Percentiles rank a stretch among this genome's conserved stretches.
These are phyloP conservation scores for Gyromitra esculenta DNA, from an alignment of 2,329 filamentous ascomycete genomes.

Conservation along the genomic window DNA sequence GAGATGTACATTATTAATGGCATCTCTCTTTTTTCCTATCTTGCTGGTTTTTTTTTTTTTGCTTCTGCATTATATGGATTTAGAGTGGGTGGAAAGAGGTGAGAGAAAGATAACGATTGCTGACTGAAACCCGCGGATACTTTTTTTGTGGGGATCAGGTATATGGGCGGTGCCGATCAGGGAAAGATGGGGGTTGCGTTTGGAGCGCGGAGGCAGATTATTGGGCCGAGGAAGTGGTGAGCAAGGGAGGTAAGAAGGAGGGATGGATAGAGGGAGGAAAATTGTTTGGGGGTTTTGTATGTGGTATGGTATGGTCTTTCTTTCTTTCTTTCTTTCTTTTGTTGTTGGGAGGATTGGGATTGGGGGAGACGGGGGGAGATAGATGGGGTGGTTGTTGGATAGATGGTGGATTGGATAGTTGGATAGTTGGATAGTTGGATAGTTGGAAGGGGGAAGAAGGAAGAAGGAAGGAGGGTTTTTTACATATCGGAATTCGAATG, in stretches of 20 bases:
- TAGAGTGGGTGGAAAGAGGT: conserved; percentile 63
- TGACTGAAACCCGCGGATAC: conserved; percentile 26
- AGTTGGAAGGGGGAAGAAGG: not conserved
- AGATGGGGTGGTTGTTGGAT: too few relatives aligned
- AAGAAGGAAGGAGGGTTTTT: not conserved
- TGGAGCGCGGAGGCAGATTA: conserved; percentile 56
- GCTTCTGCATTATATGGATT: not conserved
- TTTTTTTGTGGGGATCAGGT: conserved; percentile 41
- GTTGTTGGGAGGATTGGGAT: not conserved
- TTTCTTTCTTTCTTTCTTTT: not conserved
- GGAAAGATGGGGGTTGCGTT: conserved; percentile 56
- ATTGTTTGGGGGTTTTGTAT: not conserved
- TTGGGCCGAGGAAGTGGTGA: conserved; percentile 54
- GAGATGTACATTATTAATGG: conserved; percentile 22
- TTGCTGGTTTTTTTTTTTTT: not conserved
- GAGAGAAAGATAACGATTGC: conserved; percentile 74
- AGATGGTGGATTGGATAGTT: not conserved
- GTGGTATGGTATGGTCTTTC: not conserved
- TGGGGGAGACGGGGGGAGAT: too few relatives aligned
- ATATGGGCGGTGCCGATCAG: conserved; percentile 56
- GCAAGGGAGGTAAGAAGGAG: not conserved
- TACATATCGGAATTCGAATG: not conserved
- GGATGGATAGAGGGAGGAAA: not conserved
- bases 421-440: not conserved
- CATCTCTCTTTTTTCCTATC: conserved; percentile 8